Evolutionary conservation across 768 basidiomycete species (phyloP).

Genomic region (Hygrophorus russula): DNA sequence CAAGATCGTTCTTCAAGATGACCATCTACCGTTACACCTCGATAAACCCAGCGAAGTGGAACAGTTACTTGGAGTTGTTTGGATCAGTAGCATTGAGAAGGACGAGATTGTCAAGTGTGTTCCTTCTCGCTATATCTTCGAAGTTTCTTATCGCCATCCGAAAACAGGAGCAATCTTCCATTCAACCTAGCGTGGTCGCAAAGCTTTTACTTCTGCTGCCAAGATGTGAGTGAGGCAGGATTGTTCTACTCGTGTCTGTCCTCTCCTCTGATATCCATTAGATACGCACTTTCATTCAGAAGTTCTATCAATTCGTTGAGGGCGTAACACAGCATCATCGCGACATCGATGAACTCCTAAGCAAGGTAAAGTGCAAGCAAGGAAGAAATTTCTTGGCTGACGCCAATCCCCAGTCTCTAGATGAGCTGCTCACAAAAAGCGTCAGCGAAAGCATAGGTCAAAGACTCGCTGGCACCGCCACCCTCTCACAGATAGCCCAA

Average conservation of each 20-base stretch:
- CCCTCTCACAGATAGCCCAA: constrained; percentile 84
- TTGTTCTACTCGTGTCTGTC: not conserved
- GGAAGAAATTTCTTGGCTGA: not conserved
- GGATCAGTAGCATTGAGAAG: constrained; percentile 64
- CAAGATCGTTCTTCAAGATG: constrained; percentile 79
- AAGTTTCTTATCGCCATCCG: constrained; percentile 7
- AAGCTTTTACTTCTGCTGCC: constrained; percentile 90
- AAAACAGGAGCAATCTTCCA: constrained; percentile 47
- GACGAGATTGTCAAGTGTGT: constrained; percentile 46
- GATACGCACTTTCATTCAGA: constrained; percentile 84
- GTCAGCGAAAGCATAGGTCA: constrained; percentile 69
- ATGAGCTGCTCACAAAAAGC: constrained; percentile 64
- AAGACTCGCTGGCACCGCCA: constrained; percentile 64
- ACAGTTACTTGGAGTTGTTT: constrained; percentile 69
- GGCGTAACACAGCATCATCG: constrained; percentile 87
- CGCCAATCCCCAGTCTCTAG: constrained; percentile 54
- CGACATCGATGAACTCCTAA: constrained; percentile 84
- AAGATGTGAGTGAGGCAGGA: constrained; percentile 41
- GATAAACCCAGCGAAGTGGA: constrained; percentile 52
- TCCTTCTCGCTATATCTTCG: not conserved
- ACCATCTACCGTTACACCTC: constrained; percentile 79
- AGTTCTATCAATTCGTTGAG: constrained; percentile 94
- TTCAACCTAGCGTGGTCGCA: constrained; percentile 87
- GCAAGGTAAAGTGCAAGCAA: constrained; percentile 44
- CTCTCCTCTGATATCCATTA: constrained; percentile 21